phyloP scores from a whole-genome alignment of 208 protist species.

The Trypanosoma cruzi region DNA sequence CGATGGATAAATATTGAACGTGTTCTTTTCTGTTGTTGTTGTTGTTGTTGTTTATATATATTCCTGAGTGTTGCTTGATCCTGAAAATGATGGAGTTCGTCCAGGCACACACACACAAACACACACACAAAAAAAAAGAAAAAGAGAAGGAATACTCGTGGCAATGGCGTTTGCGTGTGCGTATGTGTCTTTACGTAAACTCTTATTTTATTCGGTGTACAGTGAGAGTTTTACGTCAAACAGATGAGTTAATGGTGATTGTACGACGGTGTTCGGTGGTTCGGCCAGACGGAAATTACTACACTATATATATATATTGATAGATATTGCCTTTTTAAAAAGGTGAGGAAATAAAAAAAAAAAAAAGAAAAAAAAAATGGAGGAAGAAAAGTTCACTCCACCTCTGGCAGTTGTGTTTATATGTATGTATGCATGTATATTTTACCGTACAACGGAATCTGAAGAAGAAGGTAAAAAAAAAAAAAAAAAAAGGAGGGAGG shows the following conservation, averaged over 20 bases:
- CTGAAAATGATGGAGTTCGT: background rate
- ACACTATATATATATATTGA: slow-evolving; percentile 29
- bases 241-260: background rate
- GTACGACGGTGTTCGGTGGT: no score
- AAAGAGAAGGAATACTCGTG: slow-evolving; percentile 20
- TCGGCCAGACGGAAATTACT: no score
- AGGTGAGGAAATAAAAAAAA: slow-evolving; percentile 19
- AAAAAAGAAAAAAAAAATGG: no score
- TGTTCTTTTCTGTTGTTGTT: no score
- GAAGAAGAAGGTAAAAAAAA: no score
- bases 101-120: no score
- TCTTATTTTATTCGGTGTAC: background rate
- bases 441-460: no score
- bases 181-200: background rate
- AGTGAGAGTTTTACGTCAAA: background rate
- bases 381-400: no score
- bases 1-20: background rate
- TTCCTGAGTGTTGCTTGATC: background rate
- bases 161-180: background rate
- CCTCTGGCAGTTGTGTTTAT: no score
- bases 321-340: no score
- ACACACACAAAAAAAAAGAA: slow-evolving; percentile 6
- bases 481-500: no score
- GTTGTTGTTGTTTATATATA: background rate
- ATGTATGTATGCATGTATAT: no score